Percentiles rank a stretch among this genome's conserved stretches.
These are phyloP conservation scores for Angophora floribunda DNA, from an alignment of 345 rosid genomes.

Conservation along the genomic window DNA sequence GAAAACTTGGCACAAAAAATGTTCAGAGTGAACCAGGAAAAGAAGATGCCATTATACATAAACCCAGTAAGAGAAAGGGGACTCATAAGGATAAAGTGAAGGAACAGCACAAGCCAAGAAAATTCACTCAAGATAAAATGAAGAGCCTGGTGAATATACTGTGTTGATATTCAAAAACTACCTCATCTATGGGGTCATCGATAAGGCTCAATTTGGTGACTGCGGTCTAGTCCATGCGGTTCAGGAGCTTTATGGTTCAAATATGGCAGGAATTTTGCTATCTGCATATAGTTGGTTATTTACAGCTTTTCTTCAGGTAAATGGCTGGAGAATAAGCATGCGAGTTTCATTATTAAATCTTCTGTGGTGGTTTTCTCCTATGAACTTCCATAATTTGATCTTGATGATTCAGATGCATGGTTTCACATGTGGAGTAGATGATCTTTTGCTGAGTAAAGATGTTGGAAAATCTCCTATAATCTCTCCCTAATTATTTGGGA, in stretches of 20 bases:
- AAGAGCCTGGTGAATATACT: conserved; percentile 57
- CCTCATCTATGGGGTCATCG: conserved; percentile 84
- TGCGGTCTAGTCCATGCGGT: conserved; percentile 93
- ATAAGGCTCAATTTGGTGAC: conserved; percentile 97
- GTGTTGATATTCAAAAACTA: conserved; percentile 55
- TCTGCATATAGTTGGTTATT: conserved; percentile 85
- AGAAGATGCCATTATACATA: too few relatives aligned
- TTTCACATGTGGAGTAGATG: conserved; percentile 97
- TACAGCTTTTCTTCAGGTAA: conserved; percentile 85
- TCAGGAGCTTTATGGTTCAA: conserved; percentile 88
- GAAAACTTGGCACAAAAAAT: too few relatives aligned
- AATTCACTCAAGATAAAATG: neutral
- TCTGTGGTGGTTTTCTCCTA: neutral
- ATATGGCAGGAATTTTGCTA: conserved; percentile 77
- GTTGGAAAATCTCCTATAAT: too few relatives aligned
- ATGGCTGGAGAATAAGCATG: neutral
- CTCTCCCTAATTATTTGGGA: too few relatives aligned
- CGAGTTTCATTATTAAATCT: neutral
- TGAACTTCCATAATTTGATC: conserved; percentile 10
- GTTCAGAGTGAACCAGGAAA: too few relatives aligned
- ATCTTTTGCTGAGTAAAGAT: conserved; percentile 62
- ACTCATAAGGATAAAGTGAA: too few relatives aligned
- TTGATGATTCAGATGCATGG: conserved; percentile 76
- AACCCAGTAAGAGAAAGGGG: neutral
- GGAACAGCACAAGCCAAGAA: conserved; percentile 18